Percentiles rank a stretch among this genome's conserved stretches.
These are phyloP conservation scores for Parsonsia alboflavescens DNA, from an alignment of 257 asterid genomes.

Conservation along the genomic window DNA sequence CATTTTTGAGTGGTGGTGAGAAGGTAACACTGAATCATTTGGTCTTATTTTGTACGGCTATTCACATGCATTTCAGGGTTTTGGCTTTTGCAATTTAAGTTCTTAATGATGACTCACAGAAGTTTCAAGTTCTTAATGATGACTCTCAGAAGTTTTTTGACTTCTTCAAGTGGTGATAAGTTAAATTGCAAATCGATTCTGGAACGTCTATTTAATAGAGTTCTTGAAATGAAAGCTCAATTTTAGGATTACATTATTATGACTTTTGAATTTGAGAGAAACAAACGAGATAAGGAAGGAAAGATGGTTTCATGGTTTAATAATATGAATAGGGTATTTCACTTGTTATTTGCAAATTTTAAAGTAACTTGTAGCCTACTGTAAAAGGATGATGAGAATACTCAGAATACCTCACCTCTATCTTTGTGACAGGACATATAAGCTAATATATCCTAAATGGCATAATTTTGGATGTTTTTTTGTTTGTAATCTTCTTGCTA, in stretches of 20 bases:
- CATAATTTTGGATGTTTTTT: not conserved
- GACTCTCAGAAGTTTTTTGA: not conserved
- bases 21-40: slow-evolving; percentile 45
- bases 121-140: too few species aligned
- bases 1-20: slow-evolving; percentile 96
- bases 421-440: not conserved
- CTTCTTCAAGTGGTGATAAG: not conserved
- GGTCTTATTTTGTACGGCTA: not conserved
- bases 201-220: not conserved
- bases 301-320: not conserved
- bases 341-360: not conserved
- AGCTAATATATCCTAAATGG: not conserved
- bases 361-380: not conserved
- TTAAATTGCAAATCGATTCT: not conserved
- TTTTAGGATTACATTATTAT: not conserved
- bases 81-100: not conserved
- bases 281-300: not conserved
- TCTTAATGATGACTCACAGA: too few species aligned
- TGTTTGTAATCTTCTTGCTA: not conserved
- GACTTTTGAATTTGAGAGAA: not conserved
- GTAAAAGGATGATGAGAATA: not conserved
- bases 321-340: not conserved
- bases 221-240: not conserved
- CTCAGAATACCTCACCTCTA: not conserved
- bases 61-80: not conserved